Percentiles rank a stretch among this genome's conserved stretches.
These are phyloP conservation scores for Hymenotorrendiella dingleyae DNA, from an alignment of 2,329 filamentous ascomycete species.

Conservation along the genomic window DNA sequence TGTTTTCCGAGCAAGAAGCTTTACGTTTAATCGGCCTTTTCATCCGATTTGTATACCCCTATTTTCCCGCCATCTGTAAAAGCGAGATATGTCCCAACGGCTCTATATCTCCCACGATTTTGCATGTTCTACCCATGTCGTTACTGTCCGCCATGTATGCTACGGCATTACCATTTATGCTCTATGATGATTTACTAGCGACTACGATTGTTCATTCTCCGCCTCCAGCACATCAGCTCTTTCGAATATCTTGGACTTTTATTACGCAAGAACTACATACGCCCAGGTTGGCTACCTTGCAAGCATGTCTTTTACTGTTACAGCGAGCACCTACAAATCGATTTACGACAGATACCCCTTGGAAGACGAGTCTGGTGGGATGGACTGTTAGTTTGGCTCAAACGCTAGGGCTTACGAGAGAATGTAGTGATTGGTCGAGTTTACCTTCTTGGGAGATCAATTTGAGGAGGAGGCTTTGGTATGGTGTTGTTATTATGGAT, in stretches of 20 bases:
- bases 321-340: conserved; percentile 31
- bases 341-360: conserved; percentile 32
- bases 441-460: conserved; percentile 30
- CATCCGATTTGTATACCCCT: conserved; percentile 39
- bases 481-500: conserved; percentile 30
- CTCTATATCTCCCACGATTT: conserved; percentile 24
- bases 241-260: conserved; percentile 29
- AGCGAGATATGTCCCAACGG: conserved; percentile 29
- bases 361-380: conserved; percentile 30
- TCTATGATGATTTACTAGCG: conserved; percentile 36
- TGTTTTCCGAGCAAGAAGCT: conserved; percentile 30
- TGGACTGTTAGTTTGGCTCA: conserved; percentile 31
- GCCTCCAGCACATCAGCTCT: conserved; percentile 26
- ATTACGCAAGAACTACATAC: conserved; percentile 32
- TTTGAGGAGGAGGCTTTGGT: conserved; percentile 31
- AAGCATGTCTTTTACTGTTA: conserved; percentile 31
- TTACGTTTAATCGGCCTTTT: conserved; percentile 36
- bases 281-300: conserved; percentile 29
- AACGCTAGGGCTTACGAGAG: conserved; percentile 28
- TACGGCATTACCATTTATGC: conserved; percentile 38
- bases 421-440: conserved; percentile 28
- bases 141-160: conserved; percentile 38
- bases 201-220: conserved; percentile 30
- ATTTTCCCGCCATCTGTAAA: conserved; percentile 37
- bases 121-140: conserved; percentile 32